Percentiles rank a stretch among this genome's conserved stretches.
Conservation (phyloP, 306 rosid genomes). For the Carpinus fangiana region DNA sequence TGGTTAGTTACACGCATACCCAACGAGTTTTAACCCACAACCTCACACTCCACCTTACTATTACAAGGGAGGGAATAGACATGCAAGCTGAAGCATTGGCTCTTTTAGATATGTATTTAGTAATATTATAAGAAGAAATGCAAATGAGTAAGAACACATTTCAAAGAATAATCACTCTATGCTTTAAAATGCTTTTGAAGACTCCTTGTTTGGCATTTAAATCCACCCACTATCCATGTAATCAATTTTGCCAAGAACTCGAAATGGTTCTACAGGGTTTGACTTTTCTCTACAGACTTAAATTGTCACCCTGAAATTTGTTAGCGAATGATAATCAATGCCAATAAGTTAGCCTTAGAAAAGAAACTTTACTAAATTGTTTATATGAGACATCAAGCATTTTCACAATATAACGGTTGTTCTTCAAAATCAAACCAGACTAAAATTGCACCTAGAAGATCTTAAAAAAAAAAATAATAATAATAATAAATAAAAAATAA, state of each 20-base stretch:
- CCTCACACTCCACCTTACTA: neutral
- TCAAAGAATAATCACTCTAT: neutral
- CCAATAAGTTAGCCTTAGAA: neutral
- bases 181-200: neutral
- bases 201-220: neutral
- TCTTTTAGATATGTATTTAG: neutral
- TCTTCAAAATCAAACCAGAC: neutral
- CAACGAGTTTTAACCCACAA: neutral
- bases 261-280: neutral
- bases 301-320: neutral
- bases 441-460: too few species aligned
- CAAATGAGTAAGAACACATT: constrained; percentile 2
- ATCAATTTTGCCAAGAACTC: neutral
- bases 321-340: neutral
- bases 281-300: neutral
- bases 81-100: neutral
- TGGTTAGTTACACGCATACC: neutral
- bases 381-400: neutral
- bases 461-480: too few species aligned
- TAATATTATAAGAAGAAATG: constrained; percentile 4
- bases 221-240: neutral
- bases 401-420: neutral
- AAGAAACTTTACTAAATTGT: neutral
- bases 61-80: neutral
- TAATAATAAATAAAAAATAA: too few species aligned